Base-by-base conservation (phyloP, 495 filamentous ascomycete species). In the Clohesyomyces aquaticus region DNA sequence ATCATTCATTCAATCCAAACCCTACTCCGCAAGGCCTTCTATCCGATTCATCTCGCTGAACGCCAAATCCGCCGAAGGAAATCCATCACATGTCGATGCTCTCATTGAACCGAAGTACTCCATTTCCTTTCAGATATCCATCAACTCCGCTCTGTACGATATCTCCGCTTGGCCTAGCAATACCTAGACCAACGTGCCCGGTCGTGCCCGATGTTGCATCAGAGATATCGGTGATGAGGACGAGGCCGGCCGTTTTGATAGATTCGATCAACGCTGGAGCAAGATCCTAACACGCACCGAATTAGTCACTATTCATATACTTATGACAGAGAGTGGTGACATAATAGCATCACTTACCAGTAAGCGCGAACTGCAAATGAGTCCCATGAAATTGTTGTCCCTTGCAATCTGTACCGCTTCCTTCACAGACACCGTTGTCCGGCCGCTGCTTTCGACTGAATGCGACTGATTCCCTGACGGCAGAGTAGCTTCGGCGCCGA, bases 311-410 rank as follows among this genome's bases (percentile, higher is more conserved):
- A 19, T 18, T 16, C 14, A 4, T 23, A 43, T 42, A 2, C 11
- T 41, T 8, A 18, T 14, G 19, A 43, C n/a, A 2, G 19, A 38
- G 52, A 19, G 6, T 19, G 41, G 11, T 27, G 23, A 41, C 12
- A 28, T 1, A 46, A 14, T 28, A 51, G 12, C 41, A 21, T 48
- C 19, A 82, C 87, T 71, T 81, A 95, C 93, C 80, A 98, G 73
- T 61, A 98, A 78, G 68, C 87, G 82, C 22, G 90, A 92, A 64
- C 86, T 88, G 75, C 92, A 96, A 59, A 98, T 89, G 72, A 98
- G 73, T 18, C 94, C 94, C 94, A 98, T 98, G 61, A 98, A 91
- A 71, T 98, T 98, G 75, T 98, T 98, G 66, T 86, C 90, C 73
- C 93, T 89, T 35, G 95, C 93, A 72, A 94, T 92, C 61, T 92